phyloP scores from a whole-genome alignment of 23 red algal genomes.

The Gracilaria gracilis region DNA sequence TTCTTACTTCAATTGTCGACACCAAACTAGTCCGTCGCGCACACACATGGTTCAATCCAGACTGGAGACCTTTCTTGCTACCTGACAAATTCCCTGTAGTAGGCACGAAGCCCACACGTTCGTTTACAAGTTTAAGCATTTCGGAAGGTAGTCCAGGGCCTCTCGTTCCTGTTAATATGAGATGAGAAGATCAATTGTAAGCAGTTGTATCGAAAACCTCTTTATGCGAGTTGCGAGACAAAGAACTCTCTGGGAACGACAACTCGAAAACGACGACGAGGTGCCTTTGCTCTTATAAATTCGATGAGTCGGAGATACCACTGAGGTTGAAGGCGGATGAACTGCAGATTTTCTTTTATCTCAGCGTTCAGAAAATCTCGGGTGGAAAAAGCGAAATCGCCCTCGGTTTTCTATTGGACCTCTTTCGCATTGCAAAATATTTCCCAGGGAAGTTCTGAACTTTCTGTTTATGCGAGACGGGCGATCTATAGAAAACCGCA shows the following conservation, averaged over 20 bases:
- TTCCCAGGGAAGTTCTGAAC: too few species aligned
- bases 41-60: conserved; percentile 11
- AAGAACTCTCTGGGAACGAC: background rate
- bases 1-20: background rate
- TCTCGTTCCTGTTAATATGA: too few species aligned
- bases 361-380: background rate
- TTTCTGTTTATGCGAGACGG: too few species aligned
- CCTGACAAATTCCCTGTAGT: background rate
- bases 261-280: background rate
- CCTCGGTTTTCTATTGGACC: too few species aligned
- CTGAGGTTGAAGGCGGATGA: background rate
- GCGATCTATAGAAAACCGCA: too few species aligned
- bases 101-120: background rate
- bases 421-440: too few species aligned
- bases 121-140: background rate
- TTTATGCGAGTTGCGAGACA: background rate
- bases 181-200: background rate
- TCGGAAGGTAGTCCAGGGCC: too few species aligned
- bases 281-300: too few species aligned
- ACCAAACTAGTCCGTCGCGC: background rate
- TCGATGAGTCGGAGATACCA: too few species aligned
- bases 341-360: background rate
- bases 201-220: background rate
- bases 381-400: too few species aligned
- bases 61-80: background rate